These are phyloP conservation scores for Neoarthrinium moseri DNA, from an alignment of 2,329 filamentous ascomycete species.

Conservation along the genomic window DNA sequence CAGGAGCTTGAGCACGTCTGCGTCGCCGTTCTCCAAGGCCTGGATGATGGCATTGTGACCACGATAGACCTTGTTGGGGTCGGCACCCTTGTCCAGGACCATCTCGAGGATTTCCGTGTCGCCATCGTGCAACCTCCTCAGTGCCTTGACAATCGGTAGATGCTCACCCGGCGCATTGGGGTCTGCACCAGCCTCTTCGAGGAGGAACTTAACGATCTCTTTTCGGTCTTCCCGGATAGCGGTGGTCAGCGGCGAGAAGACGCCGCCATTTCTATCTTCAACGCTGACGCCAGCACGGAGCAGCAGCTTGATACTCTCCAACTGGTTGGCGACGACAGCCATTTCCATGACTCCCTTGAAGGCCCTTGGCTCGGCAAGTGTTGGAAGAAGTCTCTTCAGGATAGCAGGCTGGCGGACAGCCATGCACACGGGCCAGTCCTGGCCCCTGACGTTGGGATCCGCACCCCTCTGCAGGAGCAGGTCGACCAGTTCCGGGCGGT, in stretches of 20 bases:
- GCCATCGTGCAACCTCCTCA: slow-evolving; percentile 55
- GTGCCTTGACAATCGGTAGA: slow-evolving; percentile 67
- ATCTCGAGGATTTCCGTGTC: slow-evolving; percentile 62
- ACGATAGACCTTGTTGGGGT: slow-evolving; percentile 67
- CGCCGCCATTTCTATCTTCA: slow-evolving; percentile 71
- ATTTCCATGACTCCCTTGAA: slow-evolving; percentile 68
- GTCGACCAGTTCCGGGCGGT: slow-evolving; percentile 58
- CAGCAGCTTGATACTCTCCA: slow-evolving; percentile 66
- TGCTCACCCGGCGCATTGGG: slow-evolving; percentile 69
- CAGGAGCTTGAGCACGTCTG: slow-evolving; percentile 50
- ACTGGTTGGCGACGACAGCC: slow-evolving; percentile 64
- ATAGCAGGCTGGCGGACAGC: slow-evolving; percentile 61
- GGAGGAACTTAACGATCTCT: slow-evolving; percentile 60
- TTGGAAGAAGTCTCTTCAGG: slow-evolving; percentile 56
- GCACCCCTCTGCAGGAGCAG: slow-evolving; percentile 40
- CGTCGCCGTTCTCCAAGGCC: slow-evolving; percentile 63
- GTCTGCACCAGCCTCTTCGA: slow-evolving; percentile 55
- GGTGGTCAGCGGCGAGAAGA: slow-evolving; percentile 68
- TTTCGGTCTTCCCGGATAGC: slow-evolving; percentile 63
- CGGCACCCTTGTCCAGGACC: slow-evolving; percentile 61
- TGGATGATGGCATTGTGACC: slow-evolving; percentile 67
- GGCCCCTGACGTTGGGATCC: slow-evolving; percentile 56
- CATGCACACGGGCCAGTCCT: slow-evolving; percentile 72
- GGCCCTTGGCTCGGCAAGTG: slow-evolving; percentile 56
- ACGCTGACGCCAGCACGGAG: slow-evolving; percentile 64